Conservation (phyloP, 257 asterid genomes). For the Echium plantagineum region DNA sequence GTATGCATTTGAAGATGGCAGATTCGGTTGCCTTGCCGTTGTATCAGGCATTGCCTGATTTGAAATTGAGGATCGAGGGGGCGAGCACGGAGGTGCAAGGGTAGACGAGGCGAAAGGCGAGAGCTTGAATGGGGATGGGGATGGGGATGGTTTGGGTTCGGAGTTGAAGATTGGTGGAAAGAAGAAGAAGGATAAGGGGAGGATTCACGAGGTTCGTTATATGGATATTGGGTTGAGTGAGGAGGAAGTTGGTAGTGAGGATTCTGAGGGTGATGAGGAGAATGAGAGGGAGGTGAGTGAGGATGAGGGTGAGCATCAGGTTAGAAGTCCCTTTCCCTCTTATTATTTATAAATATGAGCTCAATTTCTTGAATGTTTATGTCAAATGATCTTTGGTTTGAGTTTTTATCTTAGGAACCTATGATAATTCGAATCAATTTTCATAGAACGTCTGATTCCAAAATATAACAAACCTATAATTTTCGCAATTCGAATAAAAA, state of each 20-base stretch:
- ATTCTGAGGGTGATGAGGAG: conserved; percentile 18
- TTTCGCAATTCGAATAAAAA: too few relatives aligned
- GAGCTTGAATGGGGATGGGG: conserved; percentile 7
- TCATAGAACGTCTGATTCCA: too few relatives aligned
- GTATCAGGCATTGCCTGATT: conserved; percentile 77
- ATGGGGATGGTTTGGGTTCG: conserved; percentile 7
- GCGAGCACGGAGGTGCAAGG: conserved; percentile 17
- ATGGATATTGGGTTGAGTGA: conserved; percentile 51
- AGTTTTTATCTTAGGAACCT: too few relatives aligned
- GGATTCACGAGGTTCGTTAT: conserved; percentile 66
- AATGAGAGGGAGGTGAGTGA: conserved; percentile 4
- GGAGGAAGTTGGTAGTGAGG: conserved; percentile 33
- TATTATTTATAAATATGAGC: too few relatives aligned
- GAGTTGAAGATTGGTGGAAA: conserved; percentile 20
- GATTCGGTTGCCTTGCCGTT: conserved; percentile 74
- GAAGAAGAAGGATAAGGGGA: conserved; percentile 53
- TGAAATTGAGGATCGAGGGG: conserved; percentile 60
- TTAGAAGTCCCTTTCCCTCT: too few relatives aligned
- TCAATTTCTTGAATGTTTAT: too few relatives aligned
- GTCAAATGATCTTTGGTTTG: too few relatives aligned
- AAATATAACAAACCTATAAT: too few relatives aligned
- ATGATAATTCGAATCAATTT: too few relatives aligned
- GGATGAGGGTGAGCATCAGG: conserved; percentile 5
- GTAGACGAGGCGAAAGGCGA: conserved; percentile 18
- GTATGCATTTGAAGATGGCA: conserved; percentile 61